Conservation (phyloP, 495 filamentous ascomycete species). For the Thozetella sp. region DNA sequence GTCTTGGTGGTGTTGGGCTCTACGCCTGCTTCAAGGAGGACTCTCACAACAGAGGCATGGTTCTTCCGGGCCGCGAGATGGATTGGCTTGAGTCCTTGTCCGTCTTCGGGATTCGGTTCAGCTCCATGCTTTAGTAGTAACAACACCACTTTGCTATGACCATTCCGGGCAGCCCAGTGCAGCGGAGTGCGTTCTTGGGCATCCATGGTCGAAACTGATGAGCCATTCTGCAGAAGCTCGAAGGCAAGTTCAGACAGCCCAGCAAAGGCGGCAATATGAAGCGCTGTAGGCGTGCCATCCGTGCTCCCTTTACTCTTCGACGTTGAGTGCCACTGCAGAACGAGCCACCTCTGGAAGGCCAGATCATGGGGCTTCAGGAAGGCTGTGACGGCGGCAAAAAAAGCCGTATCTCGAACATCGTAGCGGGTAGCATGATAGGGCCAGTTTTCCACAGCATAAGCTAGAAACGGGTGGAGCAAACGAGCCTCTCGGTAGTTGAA, state of each 20-base stretch:
- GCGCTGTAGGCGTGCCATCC: not conserved
- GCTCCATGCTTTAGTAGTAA: constrained; percentile 17
- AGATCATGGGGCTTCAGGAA: constrained; percentile 2
- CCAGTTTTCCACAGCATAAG: constrained; percentile 15
- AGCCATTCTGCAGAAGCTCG: constrained; percentile 3
- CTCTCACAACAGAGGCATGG: constrained; percentile 10
- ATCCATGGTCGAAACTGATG: constrained; percentile 10
- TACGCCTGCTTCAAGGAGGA: constrained; percentile 25
- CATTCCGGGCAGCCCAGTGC: constrained; percentile 17
- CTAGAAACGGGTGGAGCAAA: constrained; percentile 9
- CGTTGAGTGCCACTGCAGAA: not conserved
- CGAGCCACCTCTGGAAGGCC: constrained; percentile 3
- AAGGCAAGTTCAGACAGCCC: constrained; percentile 13
- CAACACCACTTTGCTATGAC: constrained; percentile 15
- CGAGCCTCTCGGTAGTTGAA: constrained; percentile 9
- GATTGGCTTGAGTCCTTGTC: constrained; percentile 20
- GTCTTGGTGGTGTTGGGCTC: constrained; percentile 24
- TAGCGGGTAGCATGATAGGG: constrained; percentile 11
- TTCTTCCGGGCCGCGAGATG: constrained; percentile 18
- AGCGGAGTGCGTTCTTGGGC: constrained; percentile 18
- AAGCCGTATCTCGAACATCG: constrained; percentile 2
- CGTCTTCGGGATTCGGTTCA: constrained; percentile 11
- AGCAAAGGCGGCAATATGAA: constrained; percentile 16
- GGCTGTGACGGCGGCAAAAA: constrained; percentile 1
- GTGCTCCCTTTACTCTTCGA: not conserved